Percentiles rank a stretch among this genome's conserved stretches.
Evolutionary conservation across 2,329 filamentous ascomycete genomes (phyloP).

Genomic region (Tolypocladium ophioglossoides): DNA sequence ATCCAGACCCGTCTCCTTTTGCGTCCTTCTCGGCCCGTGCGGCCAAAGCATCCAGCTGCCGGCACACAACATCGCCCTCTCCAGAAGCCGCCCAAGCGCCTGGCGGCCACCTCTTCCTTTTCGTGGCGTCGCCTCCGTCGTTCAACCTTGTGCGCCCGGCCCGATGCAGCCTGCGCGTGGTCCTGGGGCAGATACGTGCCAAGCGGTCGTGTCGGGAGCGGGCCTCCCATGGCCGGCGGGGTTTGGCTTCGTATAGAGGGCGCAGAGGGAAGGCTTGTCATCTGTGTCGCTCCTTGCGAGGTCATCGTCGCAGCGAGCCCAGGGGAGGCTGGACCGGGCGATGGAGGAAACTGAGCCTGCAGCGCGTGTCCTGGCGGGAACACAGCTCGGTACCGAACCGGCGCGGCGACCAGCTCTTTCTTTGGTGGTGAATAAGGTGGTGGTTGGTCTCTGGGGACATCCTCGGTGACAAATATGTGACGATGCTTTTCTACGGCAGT

Average conservation of each 20-base stretch:
- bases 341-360: slow-evolving; percentile 38
- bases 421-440: slow-evolving; percentile 46
- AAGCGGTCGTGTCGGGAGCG: slow-evolving; percentile 31
- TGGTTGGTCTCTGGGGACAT: slow-evolving; percentile 29
- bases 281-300: slow-evolving; percentile 47
- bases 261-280: slow-evolving; percentile 49
- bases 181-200: slow-evolving; percentile 36
- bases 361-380: slow-evolving; percentile 44
- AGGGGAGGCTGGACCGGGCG: slow-evolving; percentile 53
- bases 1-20: slow-evolving; percentile 52
- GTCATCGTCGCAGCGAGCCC: slow-evolving; percentile 52
- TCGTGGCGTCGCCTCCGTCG: slow-evolving; percentile 46
- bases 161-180: slow-evolving; percentile 29
- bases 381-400: slow-evolving; percentile 44
- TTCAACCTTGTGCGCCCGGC: slow-evolving; percentile 34
- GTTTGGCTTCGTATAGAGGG: slow-evolving; percentile 21
- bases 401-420: slow-evolving; percentile 17
- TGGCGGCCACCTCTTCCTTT: slow-evolving; percentile 53
- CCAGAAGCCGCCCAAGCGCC: slow-evolving; percentile 51
- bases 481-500: slow-evolving; percentile 26
- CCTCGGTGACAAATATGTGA: slow-evolving; percentile 26
- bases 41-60: slow-evolving; percentile 53
- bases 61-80: slow-evolving; percentile 54
- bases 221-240: slow-evolving; percentile 6
- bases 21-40: slow-evolving; percentile 51